Evolutionary conservation across 495 filamentous ascomycete genomes (phyloP).

Genomic region (Lophium mytilinum): DNA sequence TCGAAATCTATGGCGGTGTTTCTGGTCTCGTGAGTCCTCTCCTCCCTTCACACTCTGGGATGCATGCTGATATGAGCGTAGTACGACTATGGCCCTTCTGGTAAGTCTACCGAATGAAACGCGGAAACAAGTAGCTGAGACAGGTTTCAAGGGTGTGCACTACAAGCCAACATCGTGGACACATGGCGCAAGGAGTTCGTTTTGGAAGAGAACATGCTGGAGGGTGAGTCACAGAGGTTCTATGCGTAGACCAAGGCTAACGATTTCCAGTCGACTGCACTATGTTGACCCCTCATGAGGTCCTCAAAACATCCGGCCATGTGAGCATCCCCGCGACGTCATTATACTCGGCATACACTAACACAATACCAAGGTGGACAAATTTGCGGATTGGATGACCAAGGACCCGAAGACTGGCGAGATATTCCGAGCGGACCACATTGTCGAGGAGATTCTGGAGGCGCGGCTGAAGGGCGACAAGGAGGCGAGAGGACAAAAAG

Average conservation of each 20-base stretch:
- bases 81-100: constrained; percentile 40
- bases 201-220: constrained; percentile 40
- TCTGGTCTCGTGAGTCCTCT: constrained; percentile 10
- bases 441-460: constrained; percentile 90
- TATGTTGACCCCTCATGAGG: constrained; percentile 59
- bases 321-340: constrained; percentile 36
- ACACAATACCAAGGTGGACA: too few species aligned
- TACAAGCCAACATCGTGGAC: constrained; percentile 71
- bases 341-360: too few species aligned
- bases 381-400: constrained; percentile 97
- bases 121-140: too few species aligned
- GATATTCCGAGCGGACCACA: constrained; percentile 89
- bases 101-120: too few species aligned
- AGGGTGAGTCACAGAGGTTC: constrained; percentile 20
- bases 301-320: constrained; percentile 93
- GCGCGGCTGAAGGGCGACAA: constrained; percentile 57
- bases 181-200: constrained; percentile 68
- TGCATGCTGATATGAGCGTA: not conserved
- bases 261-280: constrained; percentile 32
- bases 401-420: constrained; percentile 97
- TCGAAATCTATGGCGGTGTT: constrained; percentile 37
- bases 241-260: constrained; percentile 3
- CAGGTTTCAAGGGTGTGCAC: constrained; percentile 23
- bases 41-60: not conserved
- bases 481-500: constrained; percentile 52